Evolutionary conservation across 2,329 filamentous ascomycete species (phyloP).

Genomic region (Talaromyces sp.): DNA sequence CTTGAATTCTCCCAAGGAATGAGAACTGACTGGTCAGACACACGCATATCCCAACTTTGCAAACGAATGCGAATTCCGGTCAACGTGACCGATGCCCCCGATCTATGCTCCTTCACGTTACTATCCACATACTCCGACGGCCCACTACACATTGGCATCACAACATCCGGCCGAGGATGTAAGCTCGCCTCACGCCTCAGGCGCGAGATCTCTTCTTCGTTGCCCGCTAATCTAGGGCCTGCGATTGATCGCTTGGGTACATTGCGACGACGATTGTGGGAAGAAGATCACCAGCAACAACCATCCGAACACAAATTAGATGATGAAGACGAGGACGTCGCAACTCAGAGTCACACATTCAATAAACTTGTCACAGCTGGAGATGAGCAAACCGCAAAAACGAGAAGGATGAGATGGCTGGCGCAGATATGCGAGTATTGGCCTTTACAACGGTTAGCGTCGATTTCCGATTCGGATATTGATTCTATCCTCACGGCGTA

Average conservation of each 20-base stretch:
- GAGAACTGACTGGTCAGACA: slow-evolving; percentile 42
- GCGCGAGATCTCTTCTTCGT: slow-evolving; percentile 75
- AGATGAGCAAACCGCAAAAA: slow-evolving; percentile 71
- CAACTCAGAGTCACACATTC: slow-evolving; percentile 70
- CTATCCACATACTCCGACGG: slow-evolving; percentile 87
- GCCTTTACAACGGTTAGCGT: slow-evolving; percentile 78
- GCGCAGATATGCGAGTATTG: slow-evolving; percentile 98
- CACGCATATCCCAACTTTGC: slow-evolving; percentile 71
- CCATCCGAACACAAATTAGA: slow-evolving; percentile 29
- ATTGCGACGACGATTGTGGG: slow-evolving; percentile 67
- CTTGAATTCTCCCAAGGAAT: too few species aligned
- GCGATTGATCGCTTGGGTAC: slow-evolving; percentile 76
- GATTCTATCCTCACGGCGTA: slow-evolving; percentile 74
- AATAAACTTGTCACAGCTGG: slow-evolving; percentile 75
- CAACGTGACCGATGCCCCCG: slow-evolving; percentile 84
- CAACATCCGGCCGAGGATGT: slow-evolving; percentile 90
- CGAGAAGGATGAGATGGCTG: slow-evolving; percentile 84
- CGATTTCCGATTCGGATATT: slow-evolving; percentile 76
- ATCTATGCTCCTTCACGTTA: slow-evolving; percentile 83
- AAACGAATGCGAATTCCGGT: slow-evolving; percentile 78
- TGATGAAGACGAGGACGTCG: slow-evolving; percentile 49
- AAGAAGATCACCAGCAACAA: slow-evolving; percentile 59
- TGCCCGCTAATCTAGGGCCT: slow-evolving; percentile 71
- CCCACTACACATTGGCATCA: slow-evolving; percentile 89
- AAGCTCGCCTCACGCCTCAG: slow-evolving; percentile 87